Base-by-base conservation (phyloP, 352 stramenopile genomes). In the Achlya hypogyna region DNA sequence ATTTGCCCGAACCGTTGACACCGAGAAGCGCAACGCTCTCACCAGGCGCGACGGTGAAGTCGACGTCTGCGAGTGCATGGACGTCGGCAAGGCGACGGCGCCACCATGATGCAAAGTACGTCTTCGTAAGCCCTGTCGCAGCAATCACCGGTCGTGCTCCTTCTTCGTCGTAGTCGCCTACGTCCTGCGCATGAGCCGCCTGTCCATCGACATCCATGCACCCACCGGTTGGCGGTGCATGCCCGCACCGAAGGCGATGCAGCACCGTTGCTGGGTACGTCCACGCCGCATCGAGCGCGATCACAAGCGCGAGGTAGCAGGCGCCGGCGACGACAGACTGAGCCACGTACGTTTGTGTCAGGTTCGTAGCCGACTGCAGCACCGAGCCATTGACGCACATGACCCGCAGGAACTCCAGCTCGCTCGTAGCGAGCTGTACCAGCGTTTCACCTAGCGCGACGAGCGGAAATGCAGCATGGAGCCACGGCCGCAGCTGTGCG, bases 1-100 rank as follows among this genome's bases (percentile, higher is more conserved):
- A 98, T 73, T 98, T 98, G n/a, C 94, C 93, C 18, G 91, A 94
- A 2, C 94, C 95, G 72, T 98, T 98, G 47, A 96, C 86, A 2
- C 95, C 95, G 16, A 98, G 72, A 4, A 98, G 67, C 1, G 92
- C 93, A 20, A 98, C 90, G 56, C 93, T 93, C 66, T 98, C 86
- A 22, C 91, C 85, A 28, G 79, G 76, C 40, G 90, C 77, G 4
- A 98, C 90, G 0, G 76, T 75, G 45, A 97, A 88, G 64, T 77
- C 91, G 8, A 97, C 76, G 45, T 91, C 74, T 34, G 88, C 66
- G 12, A 91, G 51, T 3, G 84, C 84, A 20, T 51, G 28, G 31
- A 49, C 28, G 16, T 40, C 22, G 10, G n/a, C 53, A 9, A 22
- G 16, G 16, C 12, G 2, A 20, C 28, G 23, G 8, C 49, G 49